A percentile compares a stretch with the other conserved stretches of the same genome.
These are phyloP conservation scores for Phlebopus sp. DNA, from an alignment of 1,284 basidiomycete genomes.

Conservation along the genomic window DNA sequence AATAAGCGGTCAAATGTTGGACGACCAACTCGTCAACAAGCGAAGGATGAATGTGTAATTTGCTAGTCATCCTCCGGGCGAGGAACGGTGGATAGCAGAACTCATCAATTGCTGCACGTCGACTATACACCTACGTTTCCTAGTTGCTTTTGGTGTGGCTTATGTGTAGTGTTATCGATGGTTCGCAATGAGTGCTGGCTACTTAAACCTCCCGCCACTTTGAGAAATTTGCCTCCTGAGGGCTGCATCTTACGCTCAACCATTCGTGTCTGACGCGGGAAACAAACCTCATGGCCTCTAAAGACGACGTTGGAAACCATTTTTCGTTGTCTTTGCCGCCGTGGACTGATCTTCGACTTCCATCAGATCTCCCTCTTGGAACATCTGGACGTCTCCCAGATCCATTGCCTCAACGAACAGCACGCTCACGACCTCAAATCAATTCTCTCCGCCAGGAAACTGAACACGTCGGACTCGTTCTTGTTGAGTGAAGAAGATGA, in stretches of 20 bases:
- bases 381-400: slow-evolving; percentile 56
- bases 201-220: too few relatives aligned
- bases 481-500: slow-evolving; percentile 81
- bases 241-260: too few relatives aligned
- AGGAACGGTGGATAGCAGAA: slow-evolving; percentile 4
- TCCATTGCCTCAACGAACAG: slow-evolving; percentile 79
- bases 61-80: slow-evolving; percentile 39
- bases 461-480: slow-evolving; percentile 48
- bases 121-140: not conserved
- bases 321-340: not conserved
- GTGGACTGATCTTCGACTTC: slow-evolving; percentile 9
- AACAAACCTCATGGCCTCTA: slow-evolving; percentile 22
- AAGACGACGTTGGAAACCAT: slow-evolving; percentile 27
- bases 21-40: slow-evolving; percentile 88
- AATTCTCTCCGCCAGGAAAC: slow-evolving; percentile 50
- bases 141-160: not conserved
- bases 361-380: slow-evolving; percentile 56
- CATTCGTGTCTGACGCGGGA: not conserved
- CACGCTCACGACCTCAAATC: slow-evolving; percentile 56
- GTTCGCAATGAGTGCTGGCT: too few relatives aligned
- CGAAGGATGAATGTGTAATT: slow-evolving; percentile 89
- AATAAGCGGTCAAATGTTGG: slow-evolving; percentile 69
- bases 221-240: not conserved
- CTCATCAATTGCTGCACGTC: not conserved
- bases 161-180: slow-evolving; percentile 6